Conservation (phyloP, 2,329 filamentous ascomycete genomes). For the Fusarium nematophilum region DNA sequence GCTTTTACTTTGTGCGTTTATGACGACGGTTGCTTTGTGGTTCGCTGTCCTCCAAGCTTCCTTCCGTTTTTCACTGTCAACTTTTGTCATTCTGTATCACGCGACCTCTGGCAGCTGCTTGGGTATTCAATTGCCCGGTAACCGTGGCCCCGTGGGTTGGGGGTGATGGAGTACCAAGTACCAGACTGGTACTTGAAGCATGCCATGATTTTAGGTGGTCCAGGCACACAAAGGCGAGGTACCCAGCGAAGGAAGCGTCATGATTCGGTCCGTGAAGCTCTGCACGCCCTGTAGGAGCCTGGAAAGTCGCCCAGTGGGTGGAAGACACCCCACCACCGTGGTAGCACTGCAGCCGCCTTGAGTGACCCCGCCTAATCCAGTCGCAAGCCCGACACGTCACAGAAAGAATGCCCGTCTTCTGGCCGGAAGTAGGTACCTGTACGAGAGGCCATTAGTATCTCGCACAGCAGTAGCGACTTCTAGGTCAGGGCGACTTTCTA, state of each 20-base stretch:
- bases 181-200: slow-evolving; percentile 27
- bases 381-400: slow-evolving; percentile 34
- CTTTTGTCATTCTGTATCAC: slow-evolving; percentile 25
- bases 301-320: slow-evolving; percentile 5
- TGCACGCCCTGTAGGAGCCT: slow-evolving; percentile 11
- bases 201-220: slow-evolving; percentile 11
- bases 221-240: slow-evolving; percentile 18
- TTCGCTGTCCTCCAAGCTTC: slow-evolving; percentile 5
- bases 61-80: no score
- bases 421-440: no score
- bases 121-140: slow-evolving; percentile 8
- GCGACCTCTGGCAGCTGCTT: slow-evolving; percentile 16
- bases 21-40: not conserved
- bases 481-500: no score
- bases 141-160: slow-evolving; percentile 4
- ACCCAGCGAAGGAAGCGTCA: slow-evolving; percentile 24
- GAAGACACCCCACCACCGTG: not conserved
- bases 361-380: no score
- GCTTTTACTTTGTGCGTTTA: not conserved
- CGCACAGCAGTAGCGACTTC: no score
- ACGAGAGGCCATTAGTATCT: no score
- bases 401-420: no score
- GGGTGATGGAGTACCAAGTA: slow-evolving; percentile 5
- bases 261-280: slow-evolving; percentile 9
- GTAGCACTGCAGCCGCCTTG: slow-evolving; percentile 27